phyloP scores from a whole-genome alignment of 1,284 basidiomycete species.

The Cryptococcus hybrid region DNA sequence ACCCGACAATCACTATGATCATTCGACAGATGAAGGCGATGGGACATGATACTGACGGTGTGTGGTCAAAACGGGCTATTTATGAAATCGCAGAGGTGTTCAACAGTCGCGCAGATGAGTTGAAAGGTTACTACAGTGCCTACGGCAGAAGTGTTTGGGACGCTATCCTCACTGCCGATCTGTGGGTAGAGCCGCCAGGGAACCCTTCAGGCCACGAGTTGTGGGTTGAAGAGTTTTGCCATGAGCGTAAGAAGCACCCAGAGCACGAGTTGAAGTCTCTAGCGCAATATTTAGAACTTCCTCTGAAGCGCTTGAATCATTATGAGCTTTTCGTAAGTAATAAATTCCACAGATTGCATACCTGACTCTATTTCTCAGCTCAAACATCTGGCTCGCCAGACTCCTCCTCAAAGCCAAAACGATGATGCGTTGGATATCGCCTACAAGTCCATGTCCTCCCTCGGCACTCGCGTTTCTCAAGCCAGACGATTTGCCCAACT shows the following conservation, averaged over 20 bases:
- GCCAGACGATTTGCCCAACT: neutral
- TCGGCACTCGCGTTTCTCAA: neutral
- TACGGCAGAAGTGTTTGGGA: constrained; percentile 1
- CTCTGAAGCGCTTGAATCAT: neutral
- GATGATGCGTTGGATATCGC: neutral
- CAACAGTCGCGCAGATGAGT: neutral
- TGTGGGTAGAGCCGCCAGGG: neutral
- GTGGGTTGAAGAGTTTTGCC: neutral
- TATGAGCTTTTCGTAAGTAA: constrained; percentile 1
- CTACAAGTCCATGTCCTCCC: neutral
- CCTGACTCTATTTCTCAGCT: neutral
- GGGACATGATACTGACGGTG: neutral
- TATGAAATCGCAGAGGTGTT: constrained; percentile 1
- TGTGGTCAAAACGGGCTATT: neutral
- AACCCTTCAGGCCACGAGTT: neutral
- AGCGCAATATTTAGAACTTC: neutral
- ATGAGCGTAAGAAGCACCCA: neutral
- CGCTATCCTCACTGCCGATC: neutral
- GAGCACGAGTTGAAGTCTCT: neutral
- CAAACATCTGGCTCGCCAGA: constrained; percentile 1
- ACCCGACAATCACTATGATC: neutral
- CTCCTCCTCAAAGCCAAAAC: neutral
- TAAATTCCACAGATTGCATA: neutral
- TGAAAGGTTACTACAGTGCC: neutral
- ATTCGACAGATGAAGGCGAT: neutral